These are phyloP conservation scores for Mycena capillaripes DNA, from an alignment of 768 basidiomycete genomes.

Conservation along the genomic window DNA sequence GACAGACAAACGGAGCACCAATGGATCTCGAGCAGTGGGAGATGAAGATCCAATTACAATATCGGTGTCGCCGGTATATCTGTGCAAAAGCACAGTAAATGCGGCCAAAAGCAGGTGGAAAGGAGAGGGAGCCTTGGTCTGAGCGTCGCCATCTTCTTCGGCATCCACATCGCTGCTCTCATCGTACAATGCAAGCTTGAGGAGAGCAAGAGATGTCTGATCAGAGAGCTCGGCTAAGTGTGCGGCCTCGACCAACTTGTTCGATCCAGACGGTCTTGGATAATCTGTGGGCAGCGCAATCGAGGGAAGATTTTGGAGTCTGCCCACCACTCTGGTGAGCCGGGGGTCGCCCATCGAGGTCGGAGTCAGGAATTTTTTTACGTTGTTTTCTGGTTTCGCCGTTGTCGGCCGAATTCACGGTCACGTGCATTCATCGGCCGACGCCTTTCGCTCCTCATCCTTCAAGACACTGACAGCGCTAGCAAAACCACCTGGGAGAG, in stretches of 20 bases:
- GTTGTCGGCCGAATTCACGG: conserved; percentile 30
- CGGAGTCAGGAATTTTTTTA: conserved; percentile 19
- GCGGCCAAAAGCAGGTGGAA: conserved; percentile 95
- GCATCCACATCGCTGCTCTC: conserved; percentile 65
- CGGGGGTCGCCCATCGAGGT: conserved; percentile 56
- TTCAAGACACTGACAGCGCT: too few relatives aligned
- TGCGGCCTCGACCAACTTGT: conserved; percentile 88
- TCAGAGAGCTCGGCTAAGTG: conserved; percentile 80
- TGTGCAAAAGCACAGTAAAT: conserved; percentile 90
- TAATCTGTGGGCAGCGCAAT: conserved; percentile 97
- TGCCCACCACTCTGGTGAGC: conserved; percentile 69
- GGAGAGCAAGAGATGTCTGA: conserved; percentile 80
- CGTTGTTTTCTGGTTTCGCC: background rate
- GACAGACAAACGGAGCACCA: conserved; percentile 86
- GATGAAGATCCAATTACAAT: conserved; percentile 93
- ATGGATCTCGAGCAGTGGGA: conserved; percentile 78
- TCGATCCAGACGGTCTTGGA: conserved; percentile 81
- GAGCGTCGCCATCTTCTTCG: conserved; percentile 58
- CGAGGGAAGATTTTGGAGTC: conserved; percentile 87
- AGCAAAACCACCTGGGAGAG: too few relatives aligned
- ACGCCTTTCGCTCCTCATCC: too few relatives aligned
- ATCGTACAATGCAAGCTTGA: conserved; percentile 84
- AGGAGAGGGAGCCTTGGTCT: conserved; percentile 73
- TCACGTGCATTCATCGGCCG: conserved; percentile 6
- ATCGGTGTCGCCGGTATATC: conserved; percentile 96